Evolutionary conservation across 148 eudicot genomes (phyloP).

Genomic region (Suaeda aralocaspica): DNA sequence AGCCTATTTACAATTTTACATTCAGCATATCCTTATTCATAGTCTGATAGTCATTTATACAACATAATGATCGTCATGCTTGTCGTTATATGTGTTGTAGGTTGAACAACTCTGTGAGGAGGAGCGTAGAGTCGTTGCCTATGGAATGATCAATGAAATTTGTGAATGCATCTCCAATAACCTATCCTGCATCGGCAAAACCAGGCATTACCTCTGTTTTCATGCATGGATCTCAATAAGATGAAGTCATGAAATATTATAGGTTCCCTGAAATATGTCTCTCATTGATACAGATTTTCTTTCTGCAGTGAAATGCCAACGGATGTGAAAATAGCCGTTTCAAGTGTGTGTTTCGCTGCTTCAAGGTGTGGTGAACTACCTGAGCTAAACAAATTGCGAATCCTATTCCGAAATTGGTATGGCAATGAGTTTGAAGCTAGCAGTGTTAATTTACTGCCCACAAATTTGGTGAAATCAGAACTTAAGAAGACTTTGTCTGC

Average conservation of each 20-base stretch:
- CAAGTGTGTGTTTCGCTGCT: constrained; percentile 25
- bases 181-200: constrained; percentile 8
- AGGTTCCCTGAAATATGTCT: no score
- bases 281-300: no score
- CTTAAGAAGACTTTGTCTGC: constrained; percentile 11
- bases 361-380: constrained; percentile 34
- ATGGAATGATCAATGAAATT: constrained; percentile 18
- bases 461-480: constrained; percentile 18
- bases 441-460: constrained; percentile 20
- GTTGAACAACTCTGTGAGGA: constrained; percentile 23
- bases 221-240: no score
- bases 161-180: constrained; percentile 16
- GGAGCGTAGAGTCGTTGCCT: constrained; percentile 17
- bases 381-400: constrained; percentile 18
- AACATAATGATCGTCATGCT: no score
- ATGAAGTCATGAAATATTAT: no score
- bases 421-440: constrained; percentile 17
- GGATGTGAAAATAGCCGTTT: constrained; percentile 21
- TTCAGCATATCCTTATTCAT: no score
- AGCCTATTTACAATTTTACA: no score
- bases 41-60: no score
- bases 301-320: constrained; percentile 19
- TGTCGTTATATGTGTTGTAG: background rate
- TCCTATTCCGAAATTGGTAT: constrained; percentile 20
- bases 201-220: constrained; percentile 1